Percentiles rank a stretch among this genome's conserved stretches.
These are phyloP conservation scores for Schizophyllum amplum DNA, from an alignment of 1,284 basidiomycete species.

Conservation along the genomic window DNA sequence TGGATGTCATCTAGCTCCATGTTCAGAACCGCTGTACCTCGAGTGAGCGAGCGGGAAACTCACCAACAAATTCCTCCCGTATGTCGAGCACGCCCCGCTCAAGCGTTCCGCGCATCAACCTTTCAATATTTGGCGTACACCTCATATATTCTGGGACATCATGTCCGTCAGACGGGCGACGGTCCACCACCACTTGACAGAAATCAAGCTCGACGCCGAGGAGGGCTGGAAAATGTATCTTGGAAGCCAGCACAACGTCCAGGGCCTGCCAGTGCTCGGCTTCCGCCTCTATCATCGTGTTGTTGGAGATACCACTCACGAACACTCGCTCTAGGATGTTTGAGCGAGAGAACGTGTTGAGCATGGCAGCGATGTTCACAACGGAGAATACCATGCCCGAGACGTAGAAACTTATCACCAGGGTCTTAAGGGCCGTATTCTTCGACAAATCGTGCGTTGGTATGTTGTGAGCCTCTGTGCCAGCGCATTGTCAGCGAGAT, in stretches of 20 bases:
- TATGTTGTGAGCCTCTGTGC: background rate
- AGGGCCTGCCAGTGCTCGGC: background rate
- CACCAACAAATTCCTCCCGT: too few species aligned
- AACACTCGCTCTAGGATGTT: background rate
- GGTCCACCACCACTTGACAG: too few species aligned
- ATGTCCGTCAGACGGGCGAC: too few species aligned
- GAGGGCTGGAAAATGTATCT: background rate
- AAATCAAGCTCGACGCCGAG: too few species aligned
- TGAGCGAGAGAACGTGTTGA: background rate
- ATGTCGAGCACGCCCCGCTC: too few species aligned
- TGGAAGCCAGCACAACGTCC: background rate
- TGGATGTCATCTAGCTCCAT: too few species aligned
- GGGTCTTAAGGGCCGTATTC: background rate
- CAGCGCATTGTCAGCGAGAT: too few species aligned
- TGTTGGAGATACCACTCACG: background rate
- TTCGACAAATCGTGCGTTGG: background rate
- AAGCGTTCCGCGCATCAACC: too few species aligned
- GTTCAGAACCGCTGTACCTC: too few species aligned
- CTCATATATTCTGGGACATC: too few species aligned
- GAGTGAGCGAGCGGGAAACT: too few species aligned
- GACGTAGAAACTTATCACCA: background rate
- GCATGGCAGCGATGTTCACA: background rate
- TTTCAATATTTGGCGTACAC: too few species aligned
- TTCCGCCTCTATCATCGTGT: background rate
- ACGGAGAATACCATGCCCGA: background rate